A percentile compares a stretch with the other conserved stretches of the same genome.
Conservation (phyloP, 2,329 filamentous ascomycete species). For the Colletotrichum sp. region DNA sequence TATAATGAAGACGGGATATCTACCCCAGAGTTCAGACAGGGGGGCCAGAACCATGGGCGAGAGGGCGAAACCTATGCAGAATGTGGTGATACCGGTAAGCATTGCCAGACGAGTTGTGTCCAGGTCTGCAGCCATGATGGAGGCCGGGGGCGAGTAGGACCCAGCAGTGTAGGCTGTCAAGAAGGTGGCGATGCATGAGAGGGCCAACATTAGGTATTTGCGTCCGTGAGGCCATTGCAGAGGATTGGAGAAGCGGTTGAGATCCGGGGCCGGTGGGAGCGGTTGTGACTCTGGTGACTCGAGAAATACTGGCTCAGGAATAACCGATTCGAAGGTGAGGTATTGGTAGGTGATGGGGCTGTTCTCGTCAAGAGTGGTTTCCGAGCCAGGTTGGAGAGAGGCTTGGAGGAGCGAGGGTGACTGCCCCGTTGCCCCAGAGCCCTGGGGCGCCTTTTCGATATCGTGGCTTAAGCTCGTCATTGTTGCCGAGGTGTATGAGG, state of each 20-base stretch:
- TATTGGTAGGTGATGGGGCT: constrained; percentile 43
- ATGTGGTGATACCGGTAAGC: constrained; percentile 80
- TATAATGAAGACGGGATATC: constrained; percentile 79
- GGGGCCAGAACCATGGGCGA: constrained; percentile 90
- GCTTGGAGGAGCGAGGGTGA: background rate
- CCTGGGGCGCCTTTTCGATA: constrained; percentile 1
- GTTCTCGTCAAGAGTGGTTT: background rate
- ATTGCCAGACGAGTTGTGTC: constrained; percentile 68
- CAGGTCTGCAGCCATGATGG: constrained; percentile 70
- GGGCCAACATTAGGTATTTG: constrained; percentile 73
- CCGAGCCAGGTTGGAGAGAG: background rate
- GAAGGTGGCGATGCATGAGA: constrained; percentile 78
- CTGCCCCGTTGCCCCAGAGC: background rate
- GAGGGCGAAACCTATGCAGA: constrained; percentile 80
- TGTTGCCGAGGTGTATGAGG: background rate
- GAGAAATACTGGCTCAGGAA: constrained; percentile 32
- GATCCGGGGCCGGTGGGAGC: constrained; percentile 66
- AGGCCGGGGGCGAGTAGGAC: constrained; percentile 74
- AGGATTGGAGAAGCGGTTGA: constrained; percentile 72
- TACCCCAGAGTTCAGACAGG: constrained; percentile 86
- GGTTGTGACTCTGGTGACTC: constrained; percentile 25
- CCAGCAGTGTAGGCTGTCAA: constrained; percentile 84
- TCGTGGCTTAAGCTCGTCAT: background rate
- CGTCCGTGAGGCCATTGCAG: constrained; percentile 73
- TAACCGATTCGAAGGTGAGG: constrained; percentile 42